Conservation (phyloP, 2,329 filamentous ascomycete species). For the Aspergillus fumigatiaffinis region DNA sequence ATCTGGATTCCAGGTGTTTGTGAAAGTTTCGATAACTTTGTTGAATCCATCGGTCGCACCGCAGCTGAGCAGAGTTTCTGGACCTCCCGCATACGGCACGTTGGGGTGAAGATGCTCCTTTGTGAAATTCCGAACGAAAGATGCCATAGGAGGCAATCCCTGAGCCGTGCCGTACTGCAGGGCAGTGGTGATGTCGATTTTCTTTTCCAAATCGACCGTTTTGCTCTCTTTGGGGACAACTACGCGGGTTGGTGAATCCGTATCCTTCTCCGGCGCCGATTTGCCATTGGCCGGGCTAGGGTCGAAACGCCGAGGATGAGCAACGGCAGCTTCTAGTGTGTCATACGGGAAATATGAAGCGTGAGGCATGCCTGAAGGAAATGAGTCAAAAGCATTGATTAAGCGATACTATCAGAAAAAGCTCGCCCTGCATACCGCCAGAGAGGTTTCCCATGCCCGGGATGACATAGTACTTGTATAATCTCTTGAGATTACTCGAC, state of each 20-base stretch:
- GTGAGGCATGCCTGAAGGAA: conserved; percentile 67
- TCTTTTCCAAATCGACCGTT: conserved; percentile 57
- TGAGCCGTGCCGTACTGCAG: conserved; percentile 83
- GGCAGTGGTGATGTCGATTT: conserved; percentile 76
- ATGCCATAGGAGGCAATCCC: conserved; percentile 74
- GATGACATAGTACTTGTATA: conserved; percentile 78
- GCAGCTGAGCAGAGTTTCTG: conserved; percentile 73
- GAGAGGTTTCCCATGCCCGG: conserved; percentile 60
- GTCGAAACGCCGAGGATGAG: conserved; percentile 68
- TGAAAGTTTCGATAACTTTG: conserved; percentile 73
- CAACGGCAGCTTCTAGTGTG: conserved; percentile 77
- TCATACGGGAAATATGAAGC: conserved; percentile 83
- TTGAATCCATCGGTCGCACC: conserved; percentile 82
- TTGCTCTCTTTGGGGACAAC: conserved; percentile 66
- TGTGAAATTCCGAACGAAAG: conserved; percentile 75
- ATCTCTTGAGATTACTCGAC: conserved; percentile 68
- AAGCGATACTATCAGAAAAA: background rate
- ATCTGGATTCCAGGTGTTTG: conserved; percentile 68
- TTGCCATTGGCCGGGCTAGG: conserved; percentile 60
- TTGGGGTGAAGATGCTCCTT: conserved; percentile 74
- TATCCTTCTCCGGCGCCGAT: conserved; percentile 30
- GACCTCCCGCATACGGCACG: conserved; percentile 71
- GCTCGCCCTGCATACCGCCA: conserved; percentile 43
- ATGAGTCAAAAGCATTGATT: background rate
- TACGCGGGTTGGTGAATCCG: conserved; percentile 51